Base-by-base conservation (phyloP, 495 filamentous ascomycete species). In the Aspergillus bertholletiae region DNA sequence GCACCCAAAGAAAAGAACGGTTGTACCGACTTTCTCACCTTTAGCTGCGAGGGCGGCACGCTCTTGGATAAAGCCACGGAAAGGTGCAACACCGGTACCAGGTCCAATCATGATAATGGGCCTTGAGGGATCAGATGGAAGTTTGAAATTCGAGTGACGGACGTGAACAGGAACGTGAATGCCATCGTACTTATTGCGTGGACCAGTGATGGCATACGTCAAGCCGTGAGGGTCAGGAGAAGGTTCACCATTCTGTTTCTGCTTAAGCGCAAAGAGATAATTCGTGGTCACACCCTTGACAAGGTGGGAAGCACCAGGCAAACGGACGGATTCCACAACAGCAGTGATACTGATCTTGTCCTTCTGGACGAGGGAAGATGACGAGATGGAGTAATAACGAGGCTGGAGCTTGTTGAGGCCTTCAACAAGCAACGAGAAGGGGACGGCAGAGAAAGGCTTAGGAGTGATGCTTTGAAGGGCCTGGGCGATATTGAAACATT, bases 321-420 rank as follows among this genome's bases (percentile, higher is more conserved):
- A 79, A 34, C 80, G 71, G 57, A 89, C 76, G 35, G 86, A 87
- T 71, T 96, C 95, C 53, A 99, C 94, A 32, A 97, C 89, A 52
- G 93, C 93, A 3, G 94, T 99, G 60, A 99, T 87, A 56, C 94
- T 88, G 58, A 97, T 89, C 74, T 89, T 87, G 67, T 95, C 86
- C 71, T 94, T 92, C 56, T 99, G 92, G 35, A 96, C 94, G 9
- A 90, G 70, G 21, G 94, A 97, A 0, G 93, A 97, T 0, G 95
- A 97, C 21, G 94, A 99, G 70, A 99, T 99, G 22, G 95, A 97
- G 78, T 99, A 99, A 79, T 97, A 99, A 26, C 94, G 90, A 8
- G 95, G 92, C 66, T 97, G 94, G 43, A 99, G 84, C 77, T 96
- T 96, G 73, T 88, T 88, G 50, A 97, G 70, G 58, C 91, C 88